Conservation (phyloP, 2,329 filamentous ascomycete genomes). For the Tolypocladium album region DNA sequence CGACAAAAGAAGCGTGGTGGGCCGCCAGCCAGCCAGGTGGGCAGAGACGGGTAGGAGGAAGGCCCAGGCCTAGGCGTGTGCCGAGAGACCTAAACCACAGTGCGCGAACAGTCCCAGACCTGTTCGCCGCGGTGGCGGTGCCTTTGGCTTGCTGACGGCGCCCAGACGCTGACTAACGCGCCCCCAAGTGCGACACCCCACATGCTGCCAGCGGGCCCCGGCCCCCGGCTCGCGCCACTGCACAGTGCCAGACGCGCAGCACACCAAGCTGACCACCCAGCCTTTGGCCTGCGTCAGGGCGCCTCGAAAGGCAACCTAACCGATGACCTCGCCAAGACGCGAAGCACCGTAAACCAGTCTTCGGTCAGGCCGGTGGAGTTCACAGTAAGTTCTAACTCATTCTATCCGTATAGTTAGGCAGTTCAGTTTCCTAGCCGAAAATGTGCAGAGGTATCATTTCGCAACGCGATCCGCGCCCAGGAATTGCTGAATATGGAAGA, state of each 20-base stretch:
- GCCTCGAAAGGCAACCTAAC: background rate
- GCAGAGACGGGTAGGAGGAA: constrained; percentile 2
- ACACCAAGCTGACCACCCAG: background rate
- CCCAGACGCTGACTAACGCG: background rate
- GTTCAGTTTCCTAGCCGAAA: background rate
- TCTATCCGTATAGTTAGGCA: background rate
- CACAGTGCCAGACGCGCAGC: background rate
- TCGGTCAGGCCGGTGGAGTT: background rate
- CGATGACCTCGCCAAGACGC: background rate
- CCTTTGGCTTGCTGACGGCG: background rate
- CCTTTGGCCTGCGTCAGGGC: background rate
- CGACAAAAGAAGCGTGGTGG: constrained; percentile 16
- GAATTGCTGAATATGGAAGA: background rate
- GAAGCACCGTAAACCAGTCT: background rate
- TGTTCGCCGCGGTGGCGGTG: background rate
- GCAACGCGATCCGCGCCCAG: background rate
- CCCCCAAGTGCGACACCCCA: background rate
- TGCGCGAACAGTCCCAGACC: background rate
- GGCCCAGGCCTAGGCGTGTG: background rate
- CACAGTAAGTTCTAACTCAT: background rate
- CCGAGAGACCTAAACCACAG: constrained; percentile 1
- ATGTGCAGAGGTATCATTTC: background rate
- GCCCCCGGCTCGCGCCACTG: background rate
- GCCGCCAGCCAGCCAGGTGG: constrained; percentile 4
- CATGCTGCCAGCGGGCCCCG: background rate